Base-by-base conservation (phyloP, 495 filamentous ascomycete species). In the Friedmanniomyces simplex region DNA sequence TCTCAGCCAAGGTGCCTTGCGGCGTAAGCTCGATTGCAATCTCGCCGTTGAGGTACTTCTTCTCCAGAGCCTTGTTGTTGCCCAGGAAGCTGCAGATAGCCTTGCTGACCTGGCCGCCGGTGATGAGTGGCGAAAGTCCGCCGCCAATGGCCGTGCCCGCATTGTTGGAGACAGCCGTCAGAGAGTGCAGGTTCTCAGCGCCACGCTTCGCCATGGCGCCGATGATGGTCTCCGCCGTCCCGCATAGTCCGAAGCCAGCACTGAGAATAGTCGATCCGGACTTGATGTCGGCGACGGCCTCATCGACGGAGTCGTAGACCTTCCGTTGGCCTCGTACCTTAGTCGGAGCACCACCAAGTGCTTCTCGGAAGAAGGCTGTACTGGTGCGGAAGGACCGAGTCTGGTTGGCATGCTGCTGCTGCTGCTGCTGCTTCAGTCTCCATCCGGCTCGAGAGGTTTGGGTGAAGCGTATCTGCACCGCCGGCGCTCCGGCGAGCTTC, bases 101-200 rank as follows among this genome's bases (percentile, higher is more conserved):
- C 60, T 77, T 75, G 55, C 74, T 70, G 52, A 85, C 70, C 57
- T 83, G 81, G 16, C 79, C 76, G 56, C 75, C 67, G 61, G 74
- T 61, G 5, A 79, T 75, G 30, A 82, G 70, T 2, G 76, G 68
- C 24, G 78, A 75, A 0, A 82, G 69, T 6, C 79, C 70, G 21
- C 75, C 82, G n/a, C 74, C 68, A 24, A 74, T 72, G 41, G 76
- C 77, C 8, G 75, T 71, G 28, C 82, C 82, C 21, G 81, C 82
- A 66, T 84, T 84, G 68, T 85, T 85, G 50, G 81, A 84, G 30
- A 84, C 81, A 36, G 78, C 80, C 1, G 81, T 84, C 14, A 85
- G 71, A 7, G 65, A 68, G 56, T 72, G 62, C 21, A 72, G 54
- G 16, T 51, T 63, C 11, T 64, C 54, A 6, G 50, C 13, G n/a